Conservation (phyloP, 176 grass and related monocot genomes). For the Zea luxurians region DNA sequence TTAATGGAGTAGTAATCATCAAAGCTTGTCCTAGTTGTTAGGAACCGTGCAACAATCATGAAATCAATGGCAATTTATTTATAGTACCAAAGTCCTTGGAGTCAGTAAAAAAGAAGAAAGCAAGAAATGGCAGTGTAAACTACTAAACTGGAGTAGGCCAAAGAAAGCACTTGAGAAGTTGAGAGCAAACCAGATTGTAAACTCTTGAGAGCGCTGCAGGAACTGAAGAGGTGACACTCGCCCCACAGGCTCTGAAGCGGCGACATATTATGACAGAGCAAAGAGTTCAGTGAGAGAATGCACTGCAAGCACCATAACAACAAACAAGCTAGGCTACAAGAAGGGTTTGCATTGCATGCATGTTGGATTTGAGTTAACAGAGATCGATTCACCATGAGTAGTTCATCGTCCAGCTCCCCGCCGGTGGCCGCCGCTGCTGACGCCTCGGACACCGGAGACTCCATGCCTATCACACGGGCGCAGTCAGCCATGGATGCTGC, state of each 20-base stretch:
- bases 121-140: not conserved
- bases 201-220: slow-evolving; percentile 11
- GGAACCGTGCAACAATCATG: slow-evolving; percentile 39
- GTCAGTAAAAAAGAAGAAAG: not conserved
- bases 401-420: slow-evolving; percentile 4
- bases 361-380: not conserved
- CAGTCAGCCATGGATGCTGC: not conserved
- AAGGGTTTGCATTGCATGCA: not conserved
- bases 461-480: slow-evolving; percentile 36
- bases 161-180: slow-evolving; percentile 7
- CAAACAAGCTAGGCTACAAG: too few species aligned
- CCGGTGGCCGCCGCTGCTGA: not conserved
- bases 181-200: not conserved
- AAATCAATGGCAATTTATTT: slow-evolving; percentile 32
- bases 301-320: not conserved
- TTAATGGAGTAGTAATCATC: slow-evolving; percentile 31
- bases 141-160: not conserved
- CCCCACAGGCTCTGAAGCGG: slow-evolving; percentile 41
- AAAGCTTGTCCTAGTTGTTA: slow-evolving; percentile 45
- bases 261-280: not conserved
- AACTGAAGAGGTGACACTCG: not conserved
- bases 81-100: slow-evolving; percentile 6
- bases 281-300: slow-evolving; percentile 5
- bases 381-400: slow-evolving; percentile 48
- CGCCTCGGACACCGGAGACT: slow-evolving; percentile 4